Base-by-base conservation (phyloP, 108 stramenopile species). In the Skeletonema tropicum region DNA sequence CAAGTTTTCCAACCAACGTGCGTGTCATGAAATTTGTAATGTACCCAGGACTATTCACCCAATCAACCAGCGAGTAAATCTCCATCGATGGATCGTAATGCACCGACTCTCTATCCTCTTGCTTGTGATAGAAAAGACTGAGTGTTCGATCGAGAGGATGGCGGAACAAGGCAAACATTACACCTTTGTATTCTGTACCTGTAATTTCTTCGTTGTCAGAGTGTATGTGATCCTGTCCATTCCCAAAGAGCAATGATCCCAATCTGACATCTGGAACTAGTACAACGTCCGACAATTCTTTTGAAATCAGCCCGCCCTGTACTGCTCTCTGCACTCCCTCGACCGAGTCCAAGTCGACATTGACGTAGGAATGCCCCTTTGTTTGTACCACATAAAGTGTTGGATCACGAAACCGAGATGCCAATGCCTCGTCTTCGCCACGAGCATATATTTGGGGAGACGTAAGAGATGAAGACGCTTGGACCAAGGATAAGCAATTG, bases 91-190 rank as follows among this genome's bases (percentile, higher is more conserved):
- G 77, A 60, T 78, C 77, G 64, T 64, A 78, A 64, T 78, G 70
- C 6, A 78, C 70, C 0, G 73, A 74, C 23, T 66, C 69, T 33
- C 48, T 39, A 19, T 60, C 77, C 14, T 57, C 38, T 52, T 71
- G 69, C 23, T 78, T 78, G 57, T 63, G 64, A 58, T 78, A 78
- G 52, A 78, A 78, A 3, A 58, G 26, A 17, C 77, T 78, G 30
- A 80, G 52, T 6, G 81, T 29, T 12, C 85, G 64, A 10, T 85
- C 81, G 29, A 85, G 57, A 2, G 85, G 85, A 75, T 82, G 71
- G 4, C 85, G 71, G 36, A 85, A 75, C 38, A 85, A 41, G 2
- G 81, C 39, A 55, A 85, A 85, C 25, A 85, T 25, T 2, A 78
- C 64, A 0, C 77, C 77, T 45, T 70, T 77, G 57, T 36, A 77